Percentiles rank a stretch among this genome's conserved stretches.
Conservation (phyloP, 805 yeast genomes). For the Lipomyces yamanashiensis region DNA sequence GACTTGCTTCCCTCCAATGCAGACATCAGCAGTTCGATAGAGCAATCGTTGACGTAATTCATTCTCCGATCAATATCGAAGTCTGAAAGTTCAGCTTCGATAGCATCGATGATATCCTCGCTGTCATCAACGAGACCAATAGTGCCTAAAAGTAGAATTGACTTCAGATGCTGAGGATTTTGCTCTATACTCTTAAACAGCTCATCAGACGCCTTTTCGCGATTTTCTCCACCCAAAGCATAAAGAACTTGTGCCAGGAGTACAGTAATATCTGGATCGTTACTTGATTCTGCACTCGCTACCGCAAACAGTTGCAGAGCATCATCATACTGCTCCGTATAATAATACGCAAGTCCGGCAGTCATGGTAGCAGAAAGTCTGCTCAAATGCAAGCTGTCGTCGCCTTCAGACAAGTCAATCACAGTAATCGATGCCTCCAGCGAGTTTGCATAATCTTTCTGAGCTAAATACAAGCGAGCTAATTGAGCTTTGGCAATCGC, state of each 20-base stretch:
- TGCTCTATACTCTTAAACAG: conserved; percentile 66
- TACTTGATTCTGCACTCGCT: conserved; percentile 61
- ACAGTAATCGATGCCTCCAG: conserved; percentile 60
- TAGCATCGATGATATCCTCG: conserved; percentile 63
- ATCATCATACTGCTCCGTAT: conserved; percentile 61
- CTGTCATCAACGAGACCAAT: conserved; percentile 66
- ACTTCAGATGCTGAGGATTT: conserved; percentile 67
- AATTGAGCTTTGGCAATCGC: conserved; percentile 68
- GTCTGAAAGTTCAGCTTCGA: conserved; percentile 65
- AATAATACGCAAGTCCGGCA: conserved; percentile 73
- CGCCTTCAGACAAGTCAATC: conserved; percentile 42
- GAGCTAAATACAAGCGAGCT: conserved; percentile 73
- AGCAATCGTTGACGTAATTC: conserved; percentile 1
- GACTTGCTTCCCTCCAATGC: conserved; percentile 34
- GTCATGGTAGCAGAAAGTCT: conserved; percentile 64
- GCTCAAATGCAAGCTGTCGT: conserved; percentile 32
- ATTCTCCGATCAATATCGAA: conserved; percentile 5
- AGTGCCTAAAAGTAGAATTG: conserved; percentile 79
- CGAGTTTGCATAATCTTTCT: conserved; percentile 59
- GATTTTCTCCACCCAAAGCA: conserved; percentile 74
- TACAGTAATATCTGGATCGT: conserved; percentile 68
- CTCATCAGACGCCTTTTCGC: conserved; percentile 83
- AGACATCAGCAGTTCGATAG: conserved; percentile 32
- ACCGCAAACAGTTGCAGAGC: conserved; percentile 70
- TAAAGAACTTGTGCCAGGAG: conserved; percentile 79